phyloP scores from a whole-genome alignment of 2,329 filamentous ascomycete genomes.

The Xylaria sp. region DNA sequence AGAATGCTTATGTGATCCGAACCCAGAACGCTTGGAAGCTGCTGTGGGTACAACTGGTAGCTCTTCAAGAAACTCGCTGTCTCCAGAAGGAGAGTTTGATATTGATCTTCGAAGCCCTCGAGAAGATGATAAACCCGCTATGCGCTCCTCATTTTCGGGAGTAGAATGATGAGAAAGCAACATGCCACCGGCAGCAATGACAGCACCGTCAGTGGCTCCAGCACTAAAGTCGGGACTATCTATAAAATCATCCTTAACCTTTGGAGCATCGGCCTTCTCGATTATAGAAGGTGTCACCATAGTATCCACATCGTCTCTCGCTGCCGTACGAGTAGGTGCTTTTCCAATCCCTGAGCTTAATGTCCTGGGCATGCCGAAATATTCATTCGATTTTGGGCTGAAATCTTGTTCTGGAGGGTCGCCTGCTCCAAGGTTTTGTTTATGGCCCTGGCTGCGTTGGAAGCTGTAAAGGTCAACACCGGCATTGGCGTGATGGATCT shows the following conservation, averaged over 20 bases:
- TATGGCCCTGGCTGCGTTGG: not conserved
- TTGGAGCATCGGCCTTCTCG: not conserved
- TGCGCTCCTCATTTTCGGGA: constrained; percentile 1
- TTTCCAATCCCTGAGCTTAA: not conserved
- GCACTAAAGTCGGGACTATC: constrained; percentile 13
- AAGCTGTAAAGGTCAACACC: not conserved
- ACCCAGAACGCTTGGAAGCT: not conserved
- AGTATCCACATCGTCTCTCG: too few relatives aligned
- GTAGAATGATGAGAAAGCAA: constrained; percentile 15
- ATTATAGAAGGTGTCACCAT: not conserved
- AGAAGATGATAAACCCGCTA: not conserved
- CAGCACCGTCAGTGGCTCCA: constrained; percentile 14
- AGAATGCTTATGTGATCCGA: not conserved
- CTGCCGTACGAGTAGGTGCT: not conserved
- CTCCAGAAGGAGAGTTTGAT: not conserved
- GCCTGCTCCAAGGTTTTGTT: not conserved
- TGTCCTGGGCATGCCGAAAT: not conserved
- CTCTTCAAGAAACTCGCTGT: constrained; percentile 1
- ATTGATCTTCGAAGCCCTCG: not conserved
- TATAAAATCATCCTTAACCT: not conserved
- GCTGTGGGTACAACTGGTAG: not conserved
- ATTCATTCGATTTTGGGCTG: not conserved
- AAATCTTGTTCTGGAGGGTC: not conserved
- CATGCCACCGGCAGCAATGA: constrained; percentile 20
- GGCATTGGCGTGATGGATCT: not conserved